Evolutionary conservation across 2,329 filamentous ascomycete genomes (phyloP), one percentile per base, ranked within the genome.

Genomic region (Aspergillus awamori): DNA sequence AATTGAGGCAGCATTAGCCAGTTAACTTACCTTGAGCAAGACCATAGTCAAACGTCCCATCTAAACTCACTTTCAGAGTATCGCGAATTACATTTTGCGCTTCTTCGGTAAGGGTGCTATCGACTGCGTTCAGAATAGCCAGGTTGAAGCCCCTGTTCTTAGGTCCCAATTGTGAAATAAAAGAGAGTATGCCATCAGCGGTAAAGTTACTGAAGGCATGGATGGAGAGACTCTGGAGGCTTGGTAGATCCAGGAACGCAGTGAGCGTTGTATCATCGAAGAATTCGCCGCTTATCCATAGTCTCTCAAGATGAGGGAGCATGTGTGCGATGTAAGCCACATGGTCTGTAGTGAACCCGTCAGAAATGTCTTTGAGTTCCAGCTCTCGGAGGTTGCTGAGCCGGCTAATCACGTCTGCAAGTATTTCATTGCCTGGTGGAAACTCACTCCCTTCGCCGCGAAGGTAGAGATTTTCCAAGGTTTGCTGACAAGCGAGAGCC

Each of bases 181-280:
- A 77, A 26, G 72, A 67, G 41, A 76, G 60, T 20, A 77, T 73
- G 11, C 66, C 70, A 33, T 69, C 61, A 4, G 66, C 63, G 20
- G 67, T 71, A 59, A 77, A 76, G n/a, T 72, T 66, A n/a, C 70
- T 75, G 53, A 69, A 59, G 22, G 71, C 74, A 55, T 72, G 70
- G 30, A 77, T 67, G 7, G 64, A 66, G 20, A 77, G 67, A 33
- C 65, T 65, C 24, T 65, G 65, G 26, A 77, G 66, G 15, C 69
- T 68, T n/a, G 67, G 63, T 3, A 76, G 62, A 20, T 65, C 52
- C n/a, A 65, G 57, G 33, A 77, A 70, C 7, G 65, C 65, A 13
- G 53, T 48, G 64, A 65, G 71, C 17, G 74, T 63, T 5, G 67
- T 63, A 38, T 71, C 69, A 22, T 70, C 67, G n/a, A 75, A 72